Evolutionary conservation across 2,329 filamentous ascomycete genomes (phyloP).

Genomic region (Sclerotiophoma versabilis): DNA sequence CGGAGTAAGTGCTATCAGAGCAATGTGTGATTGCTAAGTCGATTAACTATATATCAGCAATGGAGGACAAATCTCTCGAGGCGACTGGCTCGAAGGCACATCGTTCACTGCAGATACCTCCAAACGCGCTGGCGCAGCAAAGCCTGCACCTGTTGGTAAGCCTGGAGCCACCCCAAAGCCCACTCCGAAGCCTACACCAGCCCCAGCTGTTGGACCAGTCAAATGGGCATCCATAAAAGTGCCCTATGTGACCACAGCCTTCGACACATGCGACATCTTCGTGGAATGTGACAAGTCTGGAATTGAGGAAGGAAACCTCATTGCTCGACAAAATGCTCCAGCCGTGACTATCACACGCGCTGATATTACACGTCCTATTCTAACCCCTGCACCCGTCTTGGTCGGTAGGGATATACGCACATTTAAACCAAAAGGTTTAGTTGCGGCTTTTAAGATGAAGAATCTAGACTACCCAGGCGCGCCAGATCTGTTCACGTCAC

Average conservation of each 20-base stretch:
- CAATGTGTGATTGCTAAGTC: too few species aligned
- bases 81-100: not conserved
- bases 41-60: not conserved
- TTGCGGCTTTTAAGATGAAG: not conserved
- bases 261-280: conserved; percentile 3
- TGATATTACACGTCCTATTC: not conserved
- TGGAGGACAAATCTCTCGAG: not conserved
- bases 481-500: not conserved
- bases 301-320: not conserved
- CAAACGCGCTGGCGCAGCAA: not conserved
- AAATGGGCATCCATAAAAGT: not conserved
- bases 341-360: not conserved
- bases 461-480: conserved; percentile 6
- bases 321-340: not conserved
- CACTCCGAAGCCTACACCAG: not conserved
- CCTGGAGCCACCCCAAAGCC: not conserved
- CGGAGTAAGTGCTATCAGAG: not conserved
- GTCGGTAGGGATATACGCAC: not conserved
- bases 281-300: not conserved
- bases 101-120: not conserved
- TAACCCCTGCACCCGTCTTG: not conserved
- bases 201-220: not conserved
- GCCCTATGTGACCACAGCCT: not conserved
- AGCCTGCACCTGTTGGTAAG: not conserved
- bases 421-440: not conserved